Conservation (phyloP, 306 rosid genomes). For the Corylus americana region DNA sequence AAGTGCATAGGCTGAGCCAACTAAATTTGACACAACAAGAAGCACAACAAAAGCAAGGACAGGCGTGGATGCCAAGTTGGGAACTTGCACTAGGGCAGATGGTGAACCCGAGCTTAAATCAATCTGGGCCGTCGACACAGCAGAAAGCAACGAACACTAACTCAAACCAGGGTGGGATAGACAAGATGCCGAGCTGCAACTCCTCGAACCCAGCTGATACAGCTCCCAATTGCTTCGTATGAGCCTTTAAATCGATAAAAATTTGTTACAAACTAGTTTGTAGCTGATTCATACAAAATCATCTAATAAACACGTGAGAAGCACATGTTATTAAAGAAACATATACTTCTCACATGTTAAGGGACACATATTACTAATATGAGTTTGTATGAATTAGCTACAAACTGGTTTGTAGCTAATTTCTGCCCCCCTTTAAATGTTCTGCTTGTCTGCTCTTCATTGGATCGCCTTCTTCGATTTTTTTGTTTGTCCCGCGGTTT, state of each 20-base stretch:
- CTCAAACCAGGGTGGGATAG: conserved; percentile 1
- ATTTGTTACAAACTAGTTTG: too few species aligned
- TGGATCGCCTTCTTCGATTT: background rate
- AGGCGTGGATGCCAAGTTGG: background rate
- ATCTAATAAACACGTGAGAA: too few species aligned
- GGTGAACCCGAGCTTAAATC: background rate
- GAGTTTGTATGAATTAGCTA: too few species aligned
- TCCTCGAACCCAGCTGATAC: background rate
- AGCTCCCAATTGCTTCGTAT: background rate
- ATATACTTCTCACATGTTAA: too few species aligned
- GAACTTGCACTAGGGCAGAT: background rate
- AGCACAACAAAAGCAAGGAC: background rate
- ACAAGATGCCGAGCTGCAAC: background rate
- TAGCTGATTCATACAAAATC: too few species aligned
- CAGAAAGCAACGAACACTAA: background rate
- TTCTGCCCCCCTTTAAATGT: background rate
- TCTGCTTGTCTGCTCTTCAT: background rate
- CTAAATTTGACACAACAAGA: background rate
- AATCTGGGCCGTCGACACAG: background rate
- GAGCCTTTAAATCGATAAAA: background rate
- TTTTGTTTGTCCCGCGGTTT: background rate
- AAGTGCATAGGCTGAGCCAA: background rate
- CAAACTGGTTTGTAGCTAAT: too few species aligned
- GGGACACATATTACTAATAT: too few species aligned
- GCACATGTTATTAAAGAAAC: too few species aligned